Evolutionary conservation across 1,284 basidiomycete genomes (phyloP), one percentile per base, ranked within the genome.

Genomic region (Malassezia globosa): DNA sequence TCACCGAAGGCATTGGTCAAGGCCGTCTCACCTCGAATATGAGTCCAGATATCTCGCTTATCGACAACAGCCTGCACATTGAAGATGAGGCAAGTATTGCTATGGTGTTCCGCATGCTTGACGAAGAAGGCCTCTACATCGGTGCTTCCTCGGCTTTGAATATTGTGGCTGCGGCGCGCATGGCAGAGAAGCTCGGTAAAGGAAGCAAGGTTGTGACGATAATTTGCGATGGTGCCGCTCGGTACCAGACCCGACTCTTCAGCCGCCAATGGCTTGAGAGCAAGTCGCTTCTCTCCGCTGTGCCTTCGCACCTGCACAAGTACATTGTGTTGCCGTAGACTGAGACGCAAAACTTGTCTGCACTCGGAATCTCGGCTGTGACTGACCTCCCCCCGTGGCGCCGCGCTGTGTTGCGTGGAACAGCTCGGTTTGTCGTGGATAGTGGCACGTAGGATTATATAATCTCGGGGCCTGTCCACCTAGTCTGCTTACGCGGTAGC

Each of bases 1-100:
- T 99, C 69, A 97, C 94, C 2, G 92, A 97, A 79, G 92, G 90
- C 38, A 96, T 97, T 62, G 94, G 94, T 58, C 94, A 99, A 74
- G 92, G 92, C 19, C 83, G 92, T 54, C 80, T 99, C 43, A 99
- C 92, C n/a, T 78, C 86, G 64, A 99, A 99, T 74, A 76, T 97
- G 59, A 82, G 76, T 35, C 87, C 83, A 0, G 85, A 96, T 70
- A 77, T 96, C 35, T 33, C 58, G 25, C 76, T 87, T 39, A 58
- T 97, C 29, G 79, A 83, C 46, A 87, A 87, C 22, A 85, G 88
- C 13, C 76, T 96, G 58, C 82, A 81, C 61, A 83, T 97, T 37
- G 78, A 87, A 5, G 94, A 99, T 69, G 81, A 82, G 64, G 84
- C 92, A 69, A 83, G 85, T 21, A 88, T 99, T 65, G 77, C 77